These are phyloP conservation scores for Trichoderma virens DNA, from an alignment of 495 filamentous ascomycete species.

Conservation along the genomic window DNA sequence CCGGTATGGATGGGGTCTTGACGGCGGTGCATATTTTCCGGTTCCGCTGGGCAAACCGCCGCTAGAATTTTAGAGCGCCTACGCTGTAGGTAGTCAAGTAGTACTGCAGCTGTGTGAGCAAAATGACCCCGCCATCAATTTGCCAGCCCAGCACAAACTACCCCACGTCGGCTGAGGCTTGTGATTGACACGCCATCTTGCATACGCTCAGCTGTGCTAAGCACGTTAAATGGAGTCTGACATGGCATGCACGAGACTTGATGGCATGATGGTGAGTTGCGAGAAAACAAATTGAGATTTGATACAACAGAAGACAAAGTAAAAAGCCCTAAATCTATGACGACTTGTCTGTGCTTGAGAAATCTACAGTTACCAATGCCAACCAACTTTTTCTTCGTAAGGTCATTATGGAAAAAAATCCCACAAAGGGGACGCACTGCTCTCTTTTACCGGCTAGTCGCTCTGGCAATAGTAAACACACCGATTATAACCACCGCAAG, in stretches of 20 bases:
- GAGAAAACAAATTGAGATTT: too few species aligned
- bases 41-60: too few species aligned
- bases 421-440: background rate
- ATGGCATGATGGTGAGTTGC: too few species aligned
- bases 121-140: background rate
- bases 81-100: too few species aligned
- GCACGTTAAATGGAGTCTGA: too few species aligned
- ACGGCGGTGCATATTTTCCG: slow-evolving; percentile 1
- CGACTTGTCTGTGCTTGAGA: background rate
- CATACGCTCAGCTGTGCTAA: too few species aligned
- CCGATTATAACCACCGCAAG: slow-evolving; percentile 88
- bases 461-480: slow-evolving; percentile 83
- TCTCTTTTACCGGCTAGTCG: slow-evolving; percentile 51
- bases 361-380: slow-evolving; percentile 5
- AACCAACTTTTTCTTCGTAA: slow-evolving; percentile 5
- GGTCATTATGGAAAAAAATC: slow-evolving; percentile 4
- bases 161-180: background rate
- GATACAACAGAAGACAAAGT: too few species aligned
- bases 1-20: background rate
- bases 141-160: background rate
- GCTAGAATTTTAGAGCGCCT: too few species aligned
- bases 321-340: slow-evolving; percentile 3
- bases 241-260: too few species aligned
- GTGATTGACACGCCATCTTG: background rate
- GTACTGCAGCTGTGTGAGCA: too few species aligned